phyloP scores from a whole-genome alignment of 257 asterid genomes.

The Paraleonurus japonicus region DNA sequence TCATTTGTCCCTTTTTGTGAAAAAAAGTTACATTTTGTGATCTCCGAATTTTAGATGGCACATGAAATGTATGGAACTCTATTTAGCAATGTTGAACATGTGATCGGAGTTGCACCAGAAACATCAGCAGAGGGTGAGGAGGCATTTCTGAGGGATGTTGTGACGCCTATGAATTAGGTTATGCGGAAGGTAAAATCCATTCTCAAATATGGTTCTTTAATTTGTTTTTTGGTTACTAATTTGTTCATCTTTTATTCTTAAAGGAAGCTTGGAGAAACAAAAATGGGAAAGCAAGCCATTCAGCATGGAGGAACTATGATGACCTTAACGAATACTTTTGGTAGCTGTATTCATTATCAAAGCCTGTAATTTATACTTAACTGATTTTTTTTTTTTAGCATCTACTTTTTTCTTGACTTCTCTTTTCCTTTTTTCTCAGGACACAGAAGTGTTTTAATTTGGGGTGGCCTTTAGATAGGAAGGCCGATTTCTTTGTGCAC shows the following conservation, averaged over 20 bases:
- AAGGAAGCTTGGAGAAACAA: conserved; percentile 93
- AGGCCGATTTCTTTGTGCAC: conserved; percentile 79
- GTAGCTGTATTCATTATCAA: conserved; percentile 44
- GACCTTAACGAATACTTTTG: conserved; percentile 96
- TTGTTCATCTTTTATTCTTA: conserved; percentile 42
- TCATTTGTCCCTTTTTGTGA: neutral
- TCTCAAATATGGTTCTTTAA: conserved; percentile 1
- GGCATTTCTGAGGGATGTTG: conserved; percentile 75
- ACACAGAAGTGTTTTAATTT: conserved; percentile 68
- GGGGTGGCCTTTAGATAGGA: conserved; percentile 85
- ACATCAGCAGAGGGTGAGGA: conserved; percentile 61
- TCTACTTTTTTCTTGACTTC: conserved; percentile 7
- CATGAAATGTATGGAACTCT: conserved; percentile 64
- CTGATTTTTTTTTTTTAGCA: neutral
- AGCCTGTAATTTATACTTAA: conserved; percentile 16
- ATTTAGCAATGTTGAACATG: conserved; percentile 59
- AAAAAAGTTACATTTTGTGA: conserved; percentile 21
- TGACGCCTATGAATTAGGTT: conserved; percentile 88
- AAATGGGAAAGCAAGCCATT: conserved; percentile 89
- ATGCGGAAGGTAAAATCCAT: conserved; percentile 57
- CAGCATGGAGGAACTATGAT: conserved; percentile 96
- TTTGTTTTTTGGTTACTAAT: conserved; percentile 22
- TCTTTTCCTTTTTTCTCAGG: conserved; percentile 48
- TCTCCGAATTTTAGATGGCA: conserved; percentile 70
- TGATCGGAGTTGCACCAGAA: conserved; percentile 63